Evolutionary conservation across 768 basidiomycete genomes (phyloP), one percentile per base, ranked within the genome.

Genomic region (Sporobolomyces pararoseus): DNA sequence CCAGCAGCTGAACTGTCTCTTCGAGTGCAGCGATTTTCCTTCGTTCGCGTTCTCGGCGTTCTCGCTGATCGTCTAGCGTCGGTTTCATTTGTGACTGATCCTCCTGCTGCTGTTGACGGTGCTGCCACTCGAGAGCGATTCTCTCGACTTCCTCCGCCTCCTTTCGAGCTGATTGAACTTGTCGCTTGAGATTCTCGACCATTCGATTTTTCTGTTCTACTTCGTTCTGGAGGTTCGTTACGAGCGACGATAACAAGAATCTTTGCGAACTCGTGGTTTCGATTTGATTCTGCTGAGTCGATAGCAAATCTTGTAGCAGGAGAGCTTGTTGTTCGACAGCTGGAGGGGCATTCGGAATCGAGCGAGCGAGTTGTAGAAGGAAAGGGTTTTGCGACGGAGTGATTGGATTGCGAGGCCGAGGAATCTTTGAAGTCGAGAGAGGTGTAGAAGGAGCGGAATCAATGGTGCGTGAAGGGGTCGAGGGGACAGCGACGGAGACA

Each of bases 221-320:
- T 54, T 74, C 72, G 39, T 57, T 50, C 47, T 69, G 62, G 13
- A 74, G 42, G 47, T 68, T 64, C 21, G 57, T 65, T 4, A 74
- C 67, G 32, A 70, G 34, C 7, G 25, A 35, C 3, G 60, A 49
- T 19, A 74, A 58, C 23, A 74, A 29, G 63, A 62, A 67, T 3
- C 63, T 27, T 42, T 74, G 72, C 10, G 57, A 57, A 4, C 44
- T 31, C 29, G 65, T 53, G 6, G 63, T 57, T 29, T 60, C 55
- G 25, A 67, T 44, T 46, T 64, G 62, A 46, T 67, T 66, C 5
- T 44, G 37, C 44, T 70, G 68, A 7, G 72, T 54, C 23, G 68
- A 67, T 52, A 74, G 46, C 17, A 74, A 66, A 23, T 66, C 47
- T 42, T 64, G 58, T 39, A 74, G 42, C n/a, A 70, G 49, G 4